phyloP scores from a whole-genome alignment of 2,329 filamentous ascomycete species.

The Apiospora kogelbergensis region DNA sequence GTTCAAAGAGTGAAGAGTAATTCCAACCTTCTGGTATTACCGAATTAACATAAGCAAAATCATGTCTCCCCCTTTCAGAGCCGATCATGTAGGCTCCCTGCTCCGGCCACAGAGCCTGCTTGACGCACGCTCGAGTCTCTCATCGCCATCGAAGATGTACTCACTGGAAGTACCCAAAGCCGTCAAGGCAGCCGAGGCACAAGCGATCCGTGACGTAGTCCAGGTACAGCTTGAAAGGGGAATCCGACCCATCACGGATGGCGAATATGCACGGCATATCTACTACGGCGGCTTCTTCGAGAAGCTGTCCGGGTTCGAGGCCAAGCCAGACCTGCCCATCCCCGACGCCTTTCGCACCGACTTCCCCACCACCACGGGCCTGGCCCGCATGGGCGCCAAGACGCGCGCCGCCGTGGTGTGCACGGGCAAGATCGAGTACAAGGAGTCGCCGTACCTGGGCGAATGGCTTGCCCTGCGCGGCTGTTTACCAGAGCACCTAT shows the following conservation, averaged over 20 bases:
- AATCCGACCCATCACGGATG: slow-evolving; percentile 64
- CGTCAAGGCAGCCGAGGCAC: slow-evolving; percentile 56
- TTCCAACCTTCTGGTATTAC: not conserved
- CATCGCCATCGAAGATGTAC: slow-evolving; percentile 38
- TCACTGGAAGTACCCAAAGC: slow-evolving; percentile 25
- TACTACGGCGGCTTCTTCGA: slow-evolving; percentile 52
- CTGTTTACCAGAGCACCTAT: slow-evolving; percentile 51
- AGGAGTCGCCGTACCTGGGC: slow-evolving; percentile 39
- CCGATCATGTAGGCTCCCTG: slow-evolving; percentile 72
- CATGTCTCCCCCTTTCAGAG: slow-evolving; percentile 59
- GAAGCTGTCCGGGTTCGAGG: slow-evolving; percentile 47
- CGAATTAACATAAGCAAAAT: not conserved
- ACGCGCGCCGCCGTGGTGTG: slow-evolving; percentile 36
- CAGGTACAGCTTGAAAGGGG: slow-evolving; percentile 63
- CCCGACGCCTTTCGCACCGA: slow-evolving; percentile 62
- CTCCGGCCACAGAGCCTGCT: slow-evolving; percentile 65
- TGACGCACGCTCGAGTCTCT: slow-evolving; percentile 54
- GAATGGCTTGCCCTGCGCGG: slow-evolving; percentile 38
- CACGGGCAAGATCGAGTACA: slow-evolving; percentile 37
- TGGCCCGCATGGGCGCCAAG: slow-evolving; percentile 28
- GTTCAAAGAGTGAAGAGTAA: no score
- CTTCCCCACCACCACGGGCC: slow-evolving; percentile 38
- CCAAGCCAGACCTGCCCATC: slow-evolving; percentile 58
- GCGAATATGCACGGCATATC: slow-evolving; percentile 62
- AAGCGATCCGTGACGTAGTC: slow-evolving; percentile 64